These are phyloP conservation scores for Skeletonema marinoi DNA, from an alignment of 108 stramenopile genomes.

Conservation along the genomic window DNA sequence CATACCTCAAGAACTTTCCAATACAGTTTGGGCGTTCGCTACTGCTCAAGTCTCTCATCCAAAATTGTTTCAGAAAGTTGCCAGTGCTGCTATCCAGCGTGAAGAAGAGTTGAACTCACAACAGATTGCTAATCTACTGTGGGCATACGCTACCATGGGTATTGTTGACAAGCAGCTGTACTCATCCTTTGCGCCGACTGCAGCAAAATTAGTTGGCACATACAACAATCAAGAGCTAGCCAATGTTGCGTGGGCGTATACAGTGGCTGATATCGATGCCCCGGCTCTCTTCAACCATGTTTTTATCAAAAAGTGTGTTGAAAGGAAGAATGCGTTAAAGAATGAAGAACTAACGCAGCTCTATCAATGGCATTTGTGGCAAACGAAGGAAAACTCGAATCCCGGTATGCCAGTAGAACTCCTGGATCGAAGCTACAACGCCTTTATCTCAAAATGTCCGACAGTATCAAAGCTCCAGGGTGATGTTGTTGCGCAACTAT, in stretches of 20 bases:
- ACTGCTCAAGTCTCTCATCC: not conserved
- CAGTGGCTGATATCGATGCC: conserved; percentile 8
- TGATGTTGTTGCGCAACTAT: not conserved
- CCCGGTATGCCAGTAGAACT: not conserved
- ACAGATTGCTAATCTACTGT: conserved; percentile 64
- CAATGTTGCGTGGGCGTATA: conserved; percentile 76
- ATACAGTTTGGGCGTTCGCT: conserved; percentile 11
- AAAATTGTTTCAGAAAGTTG: not conserved
- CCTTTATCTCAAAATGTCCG: not conserved
- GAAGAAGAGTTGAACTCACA: conserved; percentile 31
- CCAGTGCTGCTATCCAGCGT: not conserved
- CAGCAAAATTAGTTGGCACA: too few relatives aligned
- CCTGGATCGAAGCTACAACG: not conserved
- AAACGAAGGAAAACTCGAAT: not conserved
- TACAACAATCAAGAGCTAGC: conserved; percentile 73
- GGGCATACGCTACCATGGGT: conserved; percentile 58
- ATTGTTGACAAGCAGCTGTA: conserved; percentile 55
- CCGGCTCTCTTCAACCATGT: not conserved
- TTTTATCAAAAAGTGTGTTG: not conserved
- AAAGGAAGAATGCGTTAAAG: not conserved
- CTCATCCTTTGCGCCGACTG: conserved; percentile 38
- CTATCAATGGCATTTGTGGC: conserved; percentile 34
- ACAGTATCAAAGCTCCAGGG: conserved; percentile 8
- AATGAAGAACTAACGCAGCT: not conserved
- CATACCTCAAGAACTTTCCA: not conserved